Conservation (phyloP, 31 red algal species). For the Pterothamnion heteromorphum region DNA sequence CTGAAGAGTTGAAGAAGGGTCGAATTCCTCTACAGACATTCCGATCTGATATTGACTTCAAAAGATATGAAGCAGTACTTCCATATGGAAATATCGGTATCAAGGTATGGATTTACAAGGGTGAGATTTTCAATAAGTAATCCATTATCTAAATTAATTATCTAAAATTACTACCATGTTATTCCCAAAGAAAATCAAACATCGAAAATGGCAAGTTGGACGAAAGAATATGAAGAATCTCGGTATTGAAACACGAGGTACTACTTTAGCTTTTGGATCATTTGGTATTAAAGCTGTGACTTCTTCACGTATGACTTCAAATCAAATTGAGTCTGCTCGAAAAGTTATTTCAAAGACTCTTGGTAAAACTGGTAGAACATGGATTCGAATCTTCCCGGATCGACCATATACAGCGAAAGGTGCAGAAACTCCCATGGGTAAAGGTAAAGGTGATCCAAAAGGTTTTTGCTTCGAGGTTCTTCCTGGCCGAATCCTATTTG, state of each 20-base stretch:
- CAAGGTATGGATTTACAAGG: slow-evolving; percentile 30
- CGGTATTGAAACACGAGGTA: background rate
- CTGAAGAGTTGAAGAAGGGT: background rate
- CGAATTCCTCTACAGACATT: slow-evolving; percentile 1
- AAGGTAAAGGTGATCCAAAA: background rate
- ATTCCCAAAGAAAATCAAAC: slow-evolving; percentile 14
- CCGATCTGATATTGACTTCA: slow-evolving; percentile 7
- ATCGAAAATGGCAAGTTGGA: slow-evolving; percentile 4
- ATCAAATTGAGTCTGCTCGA: slow-evolving; percentile 10
- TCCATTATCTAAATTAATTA: background rate
- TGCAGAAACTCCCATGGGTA: slow-evolving; percentile 18
- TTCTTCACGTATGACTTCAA: background rate
- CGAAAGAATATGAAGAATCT: background rate
- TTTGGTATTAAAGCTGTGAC: background rate
- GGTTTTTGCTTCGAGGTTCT: background rate
- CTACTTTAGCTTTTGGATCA: background rate
- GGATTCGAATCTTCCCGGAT: slow-evolving; percentile 34
- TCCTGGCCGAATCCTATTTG: slow-evolving; percentile 17
- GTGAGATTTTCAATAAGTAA: background rate
- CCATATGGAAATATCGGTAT: slow-evolving; percentile 12
- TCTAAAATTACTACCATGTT: slow-evolving; percentile 1
- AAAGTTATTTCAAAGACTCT: background rate
- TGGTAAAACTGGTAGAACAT: background rate
- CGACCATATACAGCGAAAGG: background rate
- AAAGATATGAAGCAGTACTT: background rate